Evolutionary conservation across 208 protist genomes (phyloP).

Genomic region (Angomonas deanei): DNA sequence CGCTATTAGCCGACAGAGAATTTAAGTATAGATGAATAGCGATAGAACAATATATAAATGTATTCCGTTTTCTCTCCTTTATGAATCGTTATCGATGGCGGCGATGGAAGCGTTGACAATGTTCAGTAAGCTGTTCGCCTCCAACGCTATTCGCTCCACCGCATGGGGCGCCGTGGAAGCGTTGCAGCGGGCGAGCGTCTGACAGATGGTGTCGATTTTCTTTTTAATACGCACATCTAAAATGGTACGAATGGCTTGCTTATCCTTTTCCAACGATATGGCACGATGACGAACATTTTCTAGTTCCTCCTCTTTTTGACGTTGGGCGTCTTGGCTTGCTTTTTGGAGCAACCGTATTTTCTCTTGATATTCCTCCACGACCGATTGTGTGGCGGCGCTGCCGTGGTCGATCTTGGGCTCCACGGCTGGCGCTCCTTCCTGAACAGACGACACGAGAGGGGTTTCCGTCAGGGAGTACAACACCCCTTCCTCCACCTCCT

Average conservation of each 20-base stretch:
- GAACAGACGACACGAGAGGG: conserved; percentile 3
- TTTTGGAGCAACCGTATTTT: not conserved
- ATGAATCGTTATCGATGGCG: conserved; percentile 51
- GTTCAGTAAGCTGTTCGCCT: conserved; percentile 47
- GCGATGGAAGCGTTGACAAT: conserved; percentile 67
- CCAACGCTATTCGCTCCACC: conserved; percentile 15
- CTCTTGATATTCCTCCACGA: not conserved
- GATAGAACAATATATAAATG: conserved; percentile 8
- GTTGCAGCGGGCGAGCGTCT: conserved; percentile 12
- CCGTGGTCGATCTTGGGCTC: not conserved
- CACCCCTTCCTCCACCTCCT: conserved; percentile 42
- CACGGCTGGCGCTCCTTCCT: not conserved
- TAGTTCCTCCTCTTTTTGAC: not conserved
- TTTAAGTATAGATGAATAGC: conserved; percentile 1
- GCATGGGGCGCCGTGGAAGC: not conserved
- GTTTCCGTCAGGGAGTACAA: conserved; percentile 13
- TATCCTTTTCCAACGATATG: conserved; percentile 61
- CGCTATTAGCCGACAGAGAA: not conserved
- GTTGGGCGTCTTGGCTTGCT: not conserved
- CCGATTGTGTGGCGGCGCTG: not conserved
- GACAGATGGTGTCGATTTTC: conserved; percentile 71
- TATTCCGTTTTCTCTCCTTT: not conserved
- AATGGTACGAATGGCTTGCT: conserved; percentile 78
- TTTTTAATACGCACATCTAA: conserved; percentile 78
- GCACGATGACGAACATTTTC: conserved; percentile 4